phyloP scores from a whole-genome alignment of 169 alveolate species.

The Plasmodium knowlesi region DNA sequence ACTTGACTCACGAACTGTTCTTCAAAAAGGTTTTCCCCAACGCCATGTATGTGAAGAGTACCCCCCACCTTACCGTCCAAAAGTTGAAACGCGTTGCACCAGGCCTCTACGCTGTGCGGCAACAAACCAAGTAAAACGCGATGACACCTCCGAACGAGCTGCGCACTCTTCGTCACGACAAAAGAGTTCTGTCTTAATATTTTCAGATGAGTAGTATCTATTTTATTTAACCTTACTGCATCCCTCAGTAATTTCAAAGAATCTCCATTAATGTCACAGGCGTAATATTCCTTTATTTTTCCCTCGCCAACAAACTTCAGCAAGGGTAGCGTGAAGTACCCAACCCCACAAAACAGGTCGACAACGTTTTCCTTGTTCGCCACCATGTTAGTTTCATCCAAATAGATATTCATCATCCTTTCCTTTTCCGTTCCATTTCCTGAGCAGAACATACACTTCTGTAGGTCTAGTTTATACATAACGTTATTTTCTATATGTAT shows the following conservation, averaged over 20 bases:
- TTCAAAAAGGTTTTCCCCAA: slow-evolving; percentile 3
- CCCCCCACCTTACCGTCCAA: slow-evolving; percentile 79
- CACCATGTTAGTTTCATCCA: neutral
- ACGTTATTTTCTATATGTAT: slow-evolving; percentile 77
- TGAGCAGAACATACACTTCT: slow-evolving; percentile 81
- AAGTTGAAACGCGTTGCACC: slow-evolving; percentile 81
- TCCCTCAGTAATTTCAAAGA: slow-evolving; percentile 54
- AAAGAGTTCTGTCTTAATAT: slow-evolving; percentile 30
- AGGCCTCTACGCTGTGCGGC: slow-evolving; percentile 80
- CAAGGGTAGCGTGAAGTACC: slow-evolving; percentile 83
- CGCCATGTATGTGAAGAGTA: slow-evolving; percentile 80
- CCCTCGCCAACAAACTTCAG: slow-evolving; percentile 65
- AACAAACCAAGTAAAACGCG: slow-evolving; percentile 80
- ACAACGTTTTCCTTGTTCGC: slow-evolving; percentile 78
- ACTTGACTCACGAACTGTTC: neutral
- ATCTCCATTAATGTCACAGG: slow-evolving; percentile 79
- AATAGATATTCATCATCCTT: neutral
- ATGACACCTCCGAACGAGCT: slow-evolving; percentile 74
- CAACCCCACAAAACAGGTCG: slow-evolving; percentile 87
- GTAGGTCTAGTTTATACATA: slow-evolving; percentile 73
- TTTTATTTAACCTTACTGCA: slow-evolving; percentile 15
- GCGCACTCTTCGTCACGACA: slow-evolving; percentile 55
- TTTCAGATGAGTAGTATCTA: slow-evolving; percentile 8
- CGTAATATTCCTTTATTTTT: slow-evolving; percentile 62
- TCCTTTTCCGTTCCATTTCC: slow-evolving; percentile 85